A percentile compares a stretch with the other conserved stretches of the same genome.
These are phyloP conservation scores for Secale cereale DNA, from an alignment of 176 grass and related monocot species.

Conservation along the genomic window DNA sequence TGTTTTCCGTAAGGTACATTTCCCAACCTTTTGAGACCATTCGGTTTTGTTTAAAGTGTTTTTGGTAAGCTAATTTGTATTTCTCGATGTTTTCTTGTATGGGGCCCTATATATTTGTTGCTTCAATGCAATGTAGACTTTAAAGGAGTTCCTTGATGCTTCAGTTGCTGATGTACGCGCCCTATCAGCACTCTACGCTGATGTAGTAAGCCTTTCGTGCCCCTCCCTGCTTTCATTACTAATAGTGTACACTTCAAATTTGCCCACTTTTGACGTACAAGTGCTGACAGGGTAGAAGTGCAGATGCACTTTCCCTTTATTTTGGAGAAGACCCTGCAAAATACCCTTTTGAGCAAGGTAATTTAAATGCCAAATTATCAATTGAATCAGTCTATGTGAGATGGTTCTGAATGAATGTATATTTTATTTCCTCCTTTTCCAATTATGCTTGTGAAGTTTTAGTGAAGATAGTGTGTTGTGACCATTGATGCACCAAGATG, in stretches of 20 bases:
- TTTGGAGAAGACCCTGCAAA: constrained; percentile 96
- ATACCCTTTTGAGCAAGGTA: constrained; percentile 94
- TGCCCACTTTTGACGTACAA: constrained; percentile 20
- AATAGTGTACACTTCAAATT: constrained; percentile 24
- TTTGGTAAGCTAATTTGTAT: constrained; percentile 11
- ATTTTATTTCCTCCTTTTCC: neutral
- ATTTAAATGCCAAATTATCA: constrained; percentile 16
- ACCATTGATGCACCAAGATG: constrained; percentile 2
- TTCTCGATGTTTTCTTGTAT: constrained; percentile 6
- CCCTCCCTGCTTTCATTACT: constrained; percentile 27
- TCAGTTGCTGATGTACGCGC: constrained; percentile 74
- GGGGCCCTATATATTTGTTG: neutral
- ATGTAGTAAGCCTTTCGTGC: constrained; percentile 70
- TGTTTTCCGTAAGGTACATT: constrained; percentile 66
- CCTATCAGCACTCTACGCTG: constrained; percentile 63
- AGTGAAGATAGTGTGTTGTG: neutral
- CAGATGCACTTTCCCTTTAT: constrained; percentile 73
- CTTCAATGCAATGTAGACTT: constrained; percentile 59
- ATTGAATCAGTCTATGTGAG: constrained; percentile 5
- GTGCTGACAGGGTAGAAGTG: constrained; percentile 75
- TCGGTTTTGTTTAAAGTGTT: neutral
- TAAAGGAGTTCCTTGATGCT: constrained; percentile 76
- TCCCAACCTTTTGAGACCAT: neutral
- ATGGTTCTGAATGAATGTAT: neutral
- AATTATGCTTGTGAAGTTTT: constrained; percentile 12